phyloP scores from a whole-genome alignment of 495 filamentous ascomycete species.

The Saxispiralis lemnorum region DNA sequence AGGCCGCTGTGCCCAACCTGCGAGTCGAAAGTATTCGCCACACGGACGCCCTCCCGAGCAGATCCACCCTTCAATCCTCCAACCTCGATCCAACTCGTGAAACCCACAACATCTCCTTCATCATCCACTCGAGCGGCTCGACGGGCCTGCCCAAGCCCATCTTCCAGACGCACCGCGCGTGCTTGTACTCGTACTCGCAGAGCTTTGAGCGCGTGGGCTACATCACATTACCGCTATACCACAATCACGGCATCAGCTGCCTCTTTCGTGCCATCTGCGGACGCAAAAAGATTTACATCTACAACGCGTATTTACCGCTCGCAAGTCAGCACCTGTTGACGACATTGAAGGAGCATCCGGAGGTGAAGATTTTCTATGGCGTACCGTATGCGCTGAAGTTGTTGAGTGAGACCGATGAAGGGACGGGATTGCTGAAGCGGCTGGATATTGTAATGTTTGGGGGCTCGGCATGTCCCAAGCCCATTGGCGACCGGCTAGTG shows the following conservation, averaged over 20 bases:
- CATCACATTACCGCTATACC: slow-evolving; percentile 15
- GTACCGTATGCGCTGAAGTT: slow-evolving; percentile 11
- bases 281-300: slow-evolving; percentile 18
- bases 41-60: no score
- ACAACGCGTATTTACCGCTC: slow-evolving; percentile 5
- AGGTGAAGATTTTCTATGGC: slow-evolving; percentile 7
- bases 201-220: slow-evolving; percentile 17
- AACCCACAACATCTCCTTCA: slow-evolving; percentile 11
- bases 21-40: not conserved
- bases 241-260: slow-evolving; percentile 31
- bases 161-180: slow-evolving; percentile 26
- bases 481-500: slow-evolving; percentile 32
- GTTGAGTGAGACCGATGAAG: slow-evolving; percentile 5
- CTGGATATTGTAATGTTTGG: slow-evolving; percentile 7
- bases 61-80: not conserved
- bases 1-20: not conserved
- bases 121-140: slow-evolving; percentile 15
- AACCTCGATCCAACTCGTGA: not conserved
- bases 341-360: slow-evolving; percentile 3
- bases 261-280: slow-evolving; percentile 31
- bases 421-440: not conserved
- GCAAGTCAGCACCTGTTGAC: slow-evolving; percentile 2
- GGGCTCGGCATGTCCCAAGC: slow-evolving; percentile 8
- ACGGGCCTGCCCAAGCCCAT: slow-evolving; percentile 19
- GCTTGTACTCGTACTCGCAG: slow-evolving; percentile 27